These are phyloP conservation scores for Leccinum subrobustum DNA, from an alignment of 1,284 basidiomycete genomes.

Conservation along the genomic window DNA sequence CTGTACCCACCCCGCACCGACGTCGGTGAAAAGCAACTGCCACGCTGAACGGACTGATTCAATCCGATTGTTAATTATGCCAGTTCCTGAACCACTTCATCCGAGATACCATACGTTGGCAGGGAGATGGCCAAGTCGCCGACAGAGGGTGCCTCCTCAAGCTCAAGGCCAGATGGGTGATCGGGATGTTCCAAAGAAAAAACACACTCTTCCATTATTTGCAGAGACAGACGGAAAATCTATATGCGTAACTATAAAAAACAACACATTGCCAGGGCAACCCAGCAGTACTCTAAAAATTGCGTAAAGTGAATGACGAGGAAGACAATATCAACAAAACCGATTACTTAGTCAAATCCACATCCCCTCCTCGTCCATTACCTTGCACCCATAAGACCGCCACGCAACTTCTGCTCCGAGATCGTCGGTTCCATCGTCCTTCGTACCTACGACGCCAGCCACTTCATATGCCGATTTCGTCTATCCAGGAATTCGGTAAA, in stretches of 20 bases:
- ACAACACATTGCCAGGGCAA: background rate
- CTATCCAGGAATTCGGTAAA: conserved; percentile 15
- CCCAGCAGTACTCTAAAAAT: background rate
- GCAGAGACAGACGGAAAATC: background rate
- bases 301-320: background rate
- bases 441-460: conserved; percentile 42
- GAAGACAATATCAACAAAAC: background rate
- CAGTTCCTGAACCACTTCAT: background rate
- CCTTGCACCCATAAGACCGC: conserved; percentile 33
- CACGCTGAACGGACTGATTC: background rate
- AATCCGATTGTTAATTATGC: background rate
- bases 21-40: background rate
- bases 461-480: conserved; percentile 42
- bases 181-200: background rate
- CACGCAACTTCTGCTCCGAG: conserved; percentile 45
- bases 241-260: background rate
- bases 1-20: background rate
- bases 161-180: background rate
- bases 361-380: conserved; percentile 30
- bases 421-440: conserved; percentile 46
- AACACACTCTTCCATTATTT: background rate
- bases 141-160: background rate
- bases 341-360: conserved; percentile 6
- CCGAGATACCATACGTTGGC: background rate
- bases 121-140: background rate